Base-by-base conservation (phyloP, 306 rosid genomes). In the Hippophae rhamnoides region DNA sequence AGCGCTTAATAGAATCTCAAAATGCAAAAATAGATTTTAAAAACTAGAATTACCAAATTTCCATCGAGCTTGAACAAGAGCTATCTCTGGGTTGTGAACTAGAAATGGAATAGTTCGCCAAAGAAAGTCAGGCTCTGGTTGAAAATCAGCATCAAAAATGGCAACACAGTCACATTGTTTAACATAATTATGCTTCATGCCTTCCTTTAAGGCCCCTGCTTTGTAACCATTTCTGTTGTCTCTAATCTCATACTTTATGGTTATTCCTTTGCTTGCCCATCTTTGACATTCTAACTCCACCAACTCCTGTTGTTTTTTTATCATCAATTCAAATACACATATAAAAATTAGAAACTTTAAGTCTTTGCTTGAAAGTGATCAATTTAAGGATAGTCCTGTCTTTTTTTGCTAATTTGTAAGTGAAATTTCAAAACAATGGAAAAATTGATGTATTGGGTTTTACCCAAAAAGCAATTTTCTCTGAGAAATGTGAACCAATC, bases 21-120 rank as follows among this genome's bases (percentile, higher is more conserved):
- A 46, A 7, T 46, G 5, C 46, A 47, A 14, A 50, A 53, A n/a
- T 13, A 11, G 13, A 46, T 10, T 7, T 6, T 8, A 2, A 14
- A 7, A 10, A 56, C 6, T 0, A 38, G 4, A 13, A 13, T 50
- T 79, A 87, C 93, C 89, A n/a, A 87, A 90, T 73, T 78, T 83
- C 98, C 96, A 87, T 27, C 98, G 87, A 62, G 96, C 86, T 81
- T 90, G 98, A 58, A 87, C 89, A 2, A 90, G 86, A 47, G 84
- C 95, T 13, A 90, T 61, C 23, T 83, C 68, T 3, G 86, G 79
- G 53, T 87, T 87, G 58, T 79, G 86, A 56, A 64, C 62, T 1
- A 90, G 82, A 67, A 87, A 85, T 9, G 96, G 98, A 6, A 87
- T 56, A 69, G 92, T 53, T 41, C 87, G 95, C 75, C 71, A 63